Percentiles rank a stretch among this genome's conserved stretches.
Conservation (phyloP, 2,329 filamentous ascomycete species). For the Fonsecaea monophora region DNA sequence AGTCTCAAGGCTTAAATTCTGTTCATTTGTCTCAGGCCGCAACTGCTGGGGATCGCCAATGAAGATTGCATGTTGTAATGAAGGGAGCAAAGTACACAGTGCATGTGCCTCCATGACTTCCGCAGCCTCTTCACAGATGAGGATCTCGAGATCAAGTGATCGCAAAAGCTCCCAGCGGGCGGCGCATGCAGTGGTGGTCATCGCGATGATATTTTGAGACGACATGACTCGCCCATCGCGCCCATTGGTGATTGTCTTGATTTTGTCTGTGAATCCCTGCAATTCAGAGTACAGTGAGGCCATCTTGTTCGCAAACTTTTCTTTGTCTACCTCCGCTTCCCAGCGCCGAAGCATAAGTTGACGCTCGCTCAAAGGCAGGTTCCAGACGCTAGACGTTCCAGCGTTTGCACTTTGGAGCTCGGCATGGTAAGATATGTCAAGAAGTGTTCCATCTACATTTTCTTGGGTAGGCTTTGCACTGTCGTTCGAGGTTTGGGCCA, state of each 20-base stretch:
- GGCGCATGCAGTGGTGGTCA: conserved; percentile 45
- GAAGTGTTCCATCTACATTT: conserved; percentile 23
- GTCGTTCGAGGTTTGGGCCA: conserved; percentile 12
- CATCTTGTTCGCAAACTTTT: conserved; percentile 25
- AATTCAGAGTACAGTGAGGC: conserved; percentile 26
- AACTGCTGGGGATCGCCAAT: conserved; percentile 47
- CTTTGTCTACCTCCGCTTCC: conserved; percentile 33
- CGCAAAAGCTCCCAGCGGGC: conserved; percentile 38
- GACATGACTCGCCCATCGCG: conserved; percentile 39
- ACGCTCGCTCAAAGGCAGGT: conserved; percentile 31
- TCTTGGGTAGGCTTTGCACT: conserved; percentile 5
- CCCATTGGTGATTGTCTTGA: conserved; percentile 35
- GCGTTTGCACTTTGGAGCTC: conserved; percentile 20
- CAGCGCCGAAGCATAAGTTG: conserved; percentile 32
- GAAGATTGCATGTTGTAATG: conserved; percentile 66
- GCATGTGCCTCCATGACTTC: conserved; percentile 70
- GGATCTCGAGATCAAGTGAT: conserved; percentile 44
- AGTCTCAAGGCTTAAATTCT: conserved; percentile 61
- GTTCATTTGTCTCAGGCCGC: conserved; percentile 42
- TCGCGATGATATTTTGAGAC: conserved; percentile 41
- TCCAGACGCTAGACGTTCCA: conserved; percentile 35
- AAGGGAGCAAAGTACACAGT: conserved; percentile 65
- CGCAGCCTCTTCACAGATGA: conserved; percentile 72
- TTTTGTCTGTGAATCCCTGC: conserved; percentile 24
- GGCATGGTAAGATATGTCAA: conserved; percentile 29